Evolutionary conservation across 805 yeast species (phyloP).

Genomic region (Yamadazyma takamatsuzukensis): DNA sequence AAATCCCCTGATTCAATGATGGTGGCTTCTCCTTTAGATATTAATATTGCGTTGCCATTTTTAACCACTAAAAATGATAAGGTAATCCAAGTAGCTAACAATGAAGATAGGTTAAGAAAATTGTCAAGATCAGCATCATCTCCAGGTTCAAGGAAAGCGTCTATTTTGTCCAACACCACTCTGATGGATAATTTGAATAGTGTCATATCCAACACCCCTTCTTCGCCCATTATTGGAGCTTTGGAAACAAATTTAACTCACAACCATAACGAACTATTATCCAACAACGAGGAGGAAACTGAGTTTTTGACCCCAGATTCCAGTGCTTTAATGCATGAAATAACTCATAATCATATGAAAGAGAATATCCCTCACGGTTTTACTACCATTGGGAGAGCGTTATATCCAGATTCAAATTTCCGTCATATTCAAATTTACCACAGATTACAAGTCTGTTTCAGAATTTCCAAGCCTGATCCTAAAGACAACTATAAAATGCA

Average conservation of each 20-base stretch:
- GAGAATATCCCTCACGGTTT: slow-evolving; percentile 34
- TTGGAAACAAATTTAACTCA: slow-evolving; percentile 38
- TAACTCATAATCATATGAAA: slow-evolving; percentile 13
- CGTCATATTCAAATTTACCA: slow-evolving; percentile 62
- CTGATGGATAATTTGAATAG: slow-evolving; percentile 4
- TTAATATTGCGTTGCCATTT: slow-evolving; percentile 42
- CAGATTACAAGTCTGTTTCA: slow-evolving; percentile 64
- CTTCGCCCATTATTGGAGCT: slow-evolving; percentile 36
- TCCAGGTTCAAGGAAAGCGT: slow-evolving; percentile 25
- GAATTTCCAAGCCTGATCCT: slow-evolving; percentile 62
- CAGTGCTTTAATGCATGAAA: slow-evolving; percentile 28
- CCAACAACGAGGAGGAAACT: slow-evolving; percentile 8
- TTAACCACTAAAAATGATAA: slow-evolving; percentile 37
- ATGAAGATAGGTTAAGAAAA: slow-evolving; percentile 12
- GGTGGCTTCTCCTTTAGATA: slow-evolving; percentile 42
- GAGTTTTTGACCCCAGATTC: slow-evolving; percentile 27
- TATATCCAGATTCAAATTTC: slow-evolving; percentile 64
- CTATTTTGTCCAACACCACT: slow-evolving; percentile 14
- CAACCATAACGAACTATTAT: slow-evolving; percentile 12
- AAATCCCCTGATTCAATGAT: too few species aligned
- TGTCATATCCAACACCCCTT: slow-evolving; percentile 12
- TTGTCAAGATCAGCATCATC: slow-evolving; percentile 9
- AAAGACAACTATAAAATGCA: slow-evolving; percentile 46
- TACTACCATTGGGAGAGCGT: slow-evolving; percentile 33
- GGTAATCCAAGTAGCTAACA: slow-evolving; percentile 17